Evolutionary conservation across 208 protist genomes (phyloP), one percentile per base, ranked within the genome.

Genomic region (Trypanosomatidae sp.): DNA sequence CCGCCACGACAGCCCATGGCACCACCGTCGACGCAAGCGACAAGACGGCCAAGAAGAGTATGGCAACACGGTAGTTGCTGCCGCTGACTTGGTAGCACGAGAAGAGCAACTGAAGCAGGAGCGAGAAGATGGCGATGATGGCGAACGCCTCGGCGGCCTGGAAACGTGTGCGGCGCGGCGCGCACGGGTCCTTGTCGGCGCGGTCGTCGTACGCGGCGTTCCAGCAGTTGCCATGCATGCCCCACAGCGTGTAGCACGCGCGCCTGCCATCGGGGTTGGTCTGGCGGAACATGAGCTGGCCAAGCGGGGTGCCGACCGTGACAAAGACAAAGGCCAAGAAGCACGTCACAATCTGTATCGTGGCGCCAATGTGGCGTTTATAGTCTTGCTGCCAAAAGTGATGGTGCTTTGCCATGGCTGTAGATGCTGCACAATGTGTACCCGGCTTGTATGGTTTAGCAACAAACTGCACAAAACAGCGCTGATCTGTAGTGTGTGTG

Each of bases 241-340:
- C 72, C 78, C 72, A 82, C 21, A 80, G 60, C 5, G 78, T 80
- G 52, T 63, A 67, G 64, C 69, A 82, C 3, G 48, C 41, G 35
- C 43, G 41, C 2, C 27, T 8, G 16, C 24, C 1, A 0, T 27
- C 13, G 6, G 26, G 5, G 13, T 30, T 3, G 8, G 3, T n/a
- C 1, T n/a, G 8, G 33, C 58, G 65, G 23, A 56, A 10, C 54
- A 56, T 44, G 35, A 88, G 55, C 53, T 66, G 38, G 13, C 49
- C 61, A 15, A 79, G 53, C 11, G 72, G 77, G 15, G 60, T 66
- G 28, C 69, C 78, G 46, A 46, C 43, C n/a, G 58, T 47, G 8
- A 53, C n/a, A 18, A 88, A 64, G 23, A 62, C 40, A 13, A 70
- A 13, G 21, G 61, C 47, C 1, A 79, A 7, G 38, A 82, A 74